These are phyloP conservation scores for Hypoxylon rickii DNA, from an alignment of 495 filamentous ascomycete species.

Conservation along the genomic window DNA sequence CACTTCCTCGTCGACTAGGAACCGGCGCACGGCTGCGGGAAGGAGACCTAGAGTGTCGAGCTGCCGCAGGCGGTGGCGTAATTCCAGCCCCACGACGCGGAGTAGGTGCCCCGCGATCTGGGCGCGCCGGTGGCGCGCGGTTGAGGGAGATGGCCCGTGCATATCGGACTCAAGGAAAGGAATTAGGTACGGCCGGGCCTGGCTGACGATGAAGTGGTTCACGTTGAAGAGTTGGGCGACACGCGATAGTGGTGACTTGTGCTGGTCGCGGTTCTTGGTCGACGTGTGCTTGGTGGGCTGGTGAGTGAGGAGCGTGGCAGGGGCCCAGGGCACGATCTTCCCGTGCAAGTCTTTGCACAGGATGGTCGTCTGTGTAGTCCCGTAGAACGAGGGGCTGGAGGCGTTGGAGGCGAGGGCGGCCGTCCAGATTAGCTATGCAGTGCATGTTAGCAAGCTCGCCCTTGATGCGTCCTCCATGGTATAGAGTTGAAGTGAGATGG, in stretches of 20 bases:
- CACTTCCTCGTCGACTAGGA: slow-evolving; percentile 86
- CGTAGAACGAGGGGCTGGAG: slow-evolving; percentile 68
- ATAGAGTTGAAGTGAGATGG: background rate
- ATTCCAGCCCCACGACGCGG: slow-evolving; percentile 71
- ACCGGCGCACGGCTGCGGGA: slow-evolving; percentile 68
- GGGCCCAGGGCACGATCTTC: slow-evolving; percentile 77
- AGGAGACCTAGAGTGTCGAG: slow-evolving; percentile 77
- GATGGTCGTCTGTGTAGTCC: slow-evolving; percentile 63
- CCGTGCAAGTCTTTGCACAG: slow-evolving; percentile 84
- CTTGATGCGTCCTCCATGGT: background rate
- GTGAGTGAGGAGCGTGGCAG: slow-evolving; percentile 68
- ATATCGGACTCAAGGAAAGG: slow-evolving; percentile 84
- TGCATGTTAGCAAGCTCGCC: slow-evolving; percentile 16
- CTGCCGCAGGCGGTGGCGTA: slow-evolving; percentile 81
- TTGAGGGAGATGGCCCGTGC: slow-evolving; percentile 68
- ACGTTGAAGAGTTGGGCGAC: slow-evolving; percentile 94
- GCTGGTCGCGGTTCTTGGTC: no score
- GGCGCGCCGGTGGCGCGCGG: slow-evolving; percentile 60
- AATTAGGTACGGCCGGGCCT: slow-evolving; percentile 78
- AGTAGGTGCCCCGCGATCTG: slow-evolving; percentile 66
- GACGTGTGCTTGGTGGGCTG: no score
- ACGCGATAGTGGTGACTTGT: slow-evolving; percentile 78
- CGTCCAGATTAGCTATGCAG: slow-evolving; percentile 80
- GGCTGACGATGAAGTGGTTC: slow-evolving; percentile 83
- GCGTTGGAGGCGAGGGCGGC: slow-evolving; percentile 92